phyloP scores from a whole-genome alignment of 1,284 basidiomycete species.

The Ceraceosorus guamensis region DNA sequence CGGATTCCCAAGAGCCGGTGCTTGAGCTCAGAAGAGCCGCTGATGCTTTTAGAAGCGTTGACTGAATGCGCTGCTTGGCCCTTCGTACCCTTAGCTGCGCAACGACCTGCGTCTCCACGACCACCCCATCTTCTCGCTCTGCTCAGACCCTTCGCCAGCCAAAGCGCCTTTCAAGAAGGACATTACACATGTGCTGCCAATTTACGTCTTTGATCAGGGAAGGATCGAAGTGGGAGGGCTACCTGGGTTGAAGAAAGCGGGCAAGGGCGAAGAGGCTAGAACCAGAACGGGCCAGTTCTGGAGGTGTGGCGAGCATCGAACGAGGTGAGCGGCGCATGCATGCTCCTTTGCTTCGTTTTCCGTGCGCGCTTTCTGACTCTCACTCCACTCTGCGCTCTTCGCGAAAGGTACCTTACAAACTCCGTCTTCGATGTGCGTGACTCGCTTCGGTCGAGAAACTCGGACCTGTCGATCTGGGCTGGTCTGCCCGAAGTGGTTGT shows the following conservation, averaged over 20 bases:
- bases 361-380: background rate
- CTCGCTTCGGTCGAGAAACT: conserved; percentile 15
- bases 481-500: conserved; percentile 31
- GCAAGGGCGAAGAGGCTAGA: conserved; percentile 20
- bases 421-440: conserved; percentile 31
- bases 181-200: conserved; percentile 34
- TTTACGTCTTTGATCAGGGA: conserved; percentile 36
- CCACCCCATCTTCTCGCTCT: conserved; percentile 34
- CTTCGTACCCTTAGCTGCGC: conserved; percentile 10
- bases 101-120: conserved; percentile 39
- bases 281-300: conserved; percentile 28
- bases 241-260: conserved; percentile 18
- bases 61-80: no score
- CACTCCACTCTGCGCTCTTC: background rate
- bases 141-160: conserved; percentile 17
- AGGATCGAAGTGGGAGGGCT: conserved; percentile 32
- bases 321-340: conserved; percentile 14
- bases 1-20: no score
- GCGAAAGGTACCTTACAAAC: conserved; percentile 23
- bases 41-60: no score
- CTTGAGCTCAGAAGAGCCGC: no score
- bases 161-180: conserved; percentile 16
- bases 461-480: conserved; percentile 31
- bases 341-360: background rate
- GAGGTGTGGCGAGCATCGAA: conserved; percentile 26